Conservation (phyloP, 2,329 filamentous ascomycete species). For the Penicillium sp. region DNA sequence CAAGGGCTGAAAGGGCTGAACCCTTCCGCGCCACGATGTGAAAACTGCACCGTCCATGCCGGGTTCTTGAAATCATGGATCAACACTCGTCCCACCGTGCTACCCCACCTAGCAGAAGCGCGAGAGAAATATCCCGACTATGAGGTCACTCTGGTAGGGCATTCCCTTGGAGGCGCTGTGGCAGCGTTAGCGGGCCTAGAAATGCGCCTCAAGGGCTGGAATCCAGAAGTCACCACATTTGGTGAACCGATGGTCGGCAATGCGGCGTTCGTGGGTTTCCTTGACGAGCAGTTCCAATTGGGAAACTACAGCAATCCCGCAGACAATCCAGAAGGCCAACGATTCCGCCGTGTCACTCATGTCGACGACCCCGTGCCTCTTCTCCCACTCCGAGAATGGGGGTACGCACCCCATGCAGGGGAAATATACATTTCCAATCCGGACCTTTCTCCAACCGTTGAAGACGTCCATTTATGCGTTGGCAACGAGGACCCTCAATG, state of each 20-base stretch:
- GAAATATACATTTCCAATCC: slow-evolving; percentile 81
- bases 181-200: slow-evolving; percentile 84
- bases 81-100: slow-evolving; percentile 66
- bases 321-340: slow-evolving; percentile 15
- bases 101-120: slow-evolving; percentile 64
- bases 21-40: slow-evolving; percentile 60
- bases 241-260: slow-evolving; percentile 74
- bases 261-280: slow-evolving; percentile 50
- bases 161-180: slow-evolving; percentile 89
- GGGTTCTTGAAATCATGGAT: slow-evolving; percentile 87
- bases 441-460: slow-evolving; percentile 64
- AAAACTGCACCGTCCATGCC: slow-evolving; percentile 87
- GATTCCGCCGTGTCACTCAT: slow-evolving; percentile 71
- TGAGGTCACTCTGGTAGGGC: slow-evolving; percentile 75
- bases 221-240: slow-evolving; percentile 81
- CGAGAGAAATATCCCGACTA: slow-evolving; percentile 66
- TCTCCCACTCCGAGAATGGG: slow-evolving; percentile 83
- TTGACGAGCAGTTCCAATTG: slow-evolving; percentile 53
- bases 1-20: slow-evolving; percentile 27
- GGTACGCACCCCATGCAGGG: slow-evolving; percentile 77
- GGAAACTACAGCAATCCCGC: not conserved
- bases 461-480: slow-evolving; percentile 68
- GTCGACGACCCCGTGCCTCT: slow-evolving; percentile 82
- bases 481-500: slow-evolving; percentile 72
- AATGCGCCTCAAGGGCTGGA: slow-evolving; percentile 71